Evolutionary conservation across 23 red algal genomes (phyloP).

Genomic region (Gracilaria domingensis): DNA sequence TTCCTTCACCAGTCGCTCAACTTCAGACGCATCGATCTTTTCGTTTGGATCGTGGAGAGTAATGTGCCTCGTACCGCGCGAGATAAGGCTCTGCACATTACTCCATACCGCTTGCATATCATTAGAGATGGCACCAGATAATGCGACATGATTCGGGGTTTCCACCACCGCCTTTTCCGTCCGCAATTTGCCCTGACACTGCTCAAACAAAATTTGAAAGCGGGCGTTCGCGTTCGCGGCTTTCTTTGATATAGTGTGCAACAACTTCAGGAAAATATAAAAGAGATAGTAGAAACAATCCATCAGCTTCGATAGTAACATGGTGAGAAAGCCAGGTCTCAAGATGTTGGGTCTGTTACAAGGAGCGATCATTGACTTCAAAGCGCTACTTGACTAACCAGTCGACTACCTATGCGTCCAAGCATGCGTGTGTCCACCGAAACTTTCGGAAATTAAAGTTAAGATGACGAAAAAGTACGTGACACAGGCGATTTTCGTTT

Average conservation of each 20-base stretch:
- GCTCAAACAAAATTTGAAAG: background rate
- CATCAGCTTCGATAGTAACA: background rate
- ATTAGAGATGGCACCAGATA: conserved; percentile 46
- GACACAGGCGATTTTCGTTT: too few relatives aligned
- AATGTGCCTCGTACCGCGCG: conserved; percentile 9
- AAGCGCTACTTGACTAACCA: too few relatives aligned
- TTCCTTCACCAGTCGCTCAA: conserved; percentile 1
- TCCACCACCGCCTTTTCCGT: background rate
- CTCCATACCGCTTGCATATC: background rate
- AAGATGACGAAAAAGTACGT: too few relatives aligned
- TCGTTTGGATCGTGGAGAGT: conserved; percentile 40
- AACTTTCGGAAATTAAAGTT: too few relatives aligned
- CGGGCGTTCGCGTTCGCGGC: background rate
- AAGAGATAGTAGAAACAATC: background rate
- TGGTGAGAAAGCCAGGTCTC: background rate
- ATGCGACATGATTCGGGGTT: conserved; percentile 40
- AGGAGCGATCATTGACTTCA: too few relatives aligned
- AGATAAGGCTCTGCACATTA: background rate
- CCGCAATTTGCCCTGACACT: background rate
- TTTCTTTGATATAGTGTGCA: background rate
- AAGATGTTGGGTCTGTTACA: too few relatives aligned
- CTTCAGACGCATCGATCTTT: background rate
- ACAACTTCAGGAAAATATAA: background rate
- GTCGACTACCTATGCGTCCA: too few relatives aligned
- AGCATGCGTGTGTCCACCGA: too few relatives aligned